Evolutionary conservation across 2,329 filamentous ascomycete genomes (phyloP).

Genomic region (Neobulgaria alba): DNA sequence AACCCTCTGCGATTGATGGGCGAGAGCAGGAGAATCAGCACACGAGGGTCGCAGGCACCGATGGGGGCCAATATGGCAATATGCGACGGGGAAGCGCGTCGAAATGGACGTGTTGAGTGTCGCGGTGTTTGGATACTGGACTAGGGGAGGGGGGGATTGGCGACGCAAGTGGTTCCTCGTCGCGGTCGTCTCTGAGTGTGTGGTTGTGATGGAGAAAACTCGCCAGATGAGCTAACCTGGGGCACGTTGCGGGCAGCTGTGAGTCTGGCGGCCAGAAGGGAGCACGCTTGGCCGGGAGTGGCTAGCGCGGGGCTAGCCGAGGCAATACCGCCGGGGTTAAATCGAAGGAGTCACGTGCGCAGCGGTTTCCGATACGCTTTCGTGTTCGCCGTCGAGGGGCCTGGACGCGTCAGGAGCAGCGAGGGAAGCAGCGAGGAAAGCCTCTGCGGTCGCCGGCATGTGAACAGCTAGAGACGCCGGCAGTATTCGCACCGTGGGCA

Average conservation of each 20-base stretch:
- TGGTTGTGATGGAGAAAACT: conserved; percentile 8
- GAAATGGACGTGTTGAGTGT: conserved; percentile 16
- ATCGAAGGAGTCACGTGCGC: no score
- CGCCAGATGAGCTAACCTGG: neutral
- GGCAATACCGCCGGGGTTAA: neutral
- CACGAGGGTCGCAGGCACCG: conserved; percentile 1
- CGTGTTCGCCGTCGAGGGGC: no score
- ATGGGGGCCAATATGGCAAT: conserved; percentile 4
- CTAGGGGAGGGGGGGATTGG: conserved; percentile 9
- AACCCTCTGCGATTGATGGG: conserved; percentile 12
- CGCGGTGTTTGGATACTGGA: conserved; percentile 8
- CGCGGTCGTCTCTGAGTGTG: conserved; percentile 11
- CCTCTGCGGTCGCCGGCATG: no score
- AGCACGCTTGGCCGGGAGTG: neutral
- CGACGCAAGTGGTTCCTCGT: conserved; percentile 15
- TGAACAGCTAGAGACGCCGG: no score
- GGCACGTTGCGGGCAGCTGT: neutral
- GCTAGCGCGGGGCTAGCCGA: neutral
- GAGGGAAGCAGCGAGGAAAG: no score
- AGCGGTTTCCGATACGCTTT: no score
- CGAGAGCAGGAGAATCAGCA: conserved; percentile 7
- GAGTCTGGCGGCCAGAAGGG: neutral
- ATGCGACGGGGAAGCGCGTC: conserved; percentile 13
- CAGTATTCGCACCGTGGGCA: no score
- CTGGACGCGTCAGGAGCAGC: no score